Conservation (phyloP, 345 rosid genomes). For the Cardamine chenopodiifolia region DNA sequence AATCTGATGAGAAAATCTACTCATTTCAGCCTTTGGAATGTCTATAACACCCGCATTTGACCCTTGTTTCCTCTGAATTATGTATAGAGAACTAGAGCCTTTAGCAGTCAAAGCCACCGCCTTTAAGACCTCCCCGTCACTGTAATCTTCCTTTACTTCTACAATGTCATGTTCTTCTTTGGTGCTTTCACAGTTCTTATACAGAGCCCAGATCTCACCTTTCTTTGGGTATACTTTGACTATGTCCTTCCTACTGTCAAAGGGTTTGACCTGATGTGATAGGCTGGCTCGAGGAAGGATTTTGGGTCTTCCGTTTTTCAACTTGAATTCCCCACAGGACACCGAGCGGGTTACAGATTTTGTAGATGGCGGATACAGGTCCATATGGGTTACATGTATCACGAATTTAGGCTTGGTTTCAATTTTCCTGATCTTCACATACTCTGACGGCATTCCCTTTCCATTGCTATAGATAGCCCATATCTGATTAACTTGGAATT, state of each 20-base stretch:
- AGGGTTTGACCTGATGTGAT: slow-evolving; percentile 51
- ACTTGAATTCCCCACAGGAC: slow-evolving; percentile 56
- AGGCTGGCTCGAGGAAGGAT: slow-evolving; percentile 37
- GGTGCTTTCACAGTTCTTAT: slow-evolving; percentile 45
- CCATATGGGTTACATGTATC: slow-evolving; percentile 45
- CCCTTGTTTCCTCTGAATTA: slow-evolving; percentile 43
- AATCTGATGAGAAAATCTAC: slow-evolving; percentile 62
- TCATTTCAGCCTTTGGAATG: slow-evolving; percentile 44
- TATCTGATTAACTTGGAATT: slow-evolving; percentile 45
- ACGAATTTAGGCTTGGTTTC: slow-evolving; percentile 34
- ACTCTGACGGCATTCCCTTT: slow-evolving; percentile 52
- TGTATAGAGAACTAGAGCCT: slow-evolving; percentile 41
- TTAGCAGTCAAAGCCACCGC: slow-evolving; percentile 42
- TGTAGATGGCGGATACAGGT: slow-evolving; percentile 33
- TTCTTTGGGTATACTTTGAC: slow-evolving; percentile 52
- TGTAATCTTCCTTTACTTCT: slow-evolving; percentile 52
- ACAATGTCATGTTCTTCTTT: slow-evolving; percentile 50
- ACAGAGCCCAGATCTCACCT: slow-evolving; percentile 66
- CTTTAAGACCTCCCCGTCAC: slow-evolving; percentile 31
- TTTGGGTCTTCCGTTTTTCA: slow-evolving; percentile 27
- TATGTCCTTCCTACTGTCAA: neutral
- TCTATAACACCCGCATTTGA: slow-evolving; percentile 30
- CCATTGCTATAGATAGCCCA: slow-evolving; percentile 54
- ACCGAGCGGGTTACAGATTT: slow-evolving; percentile 11
- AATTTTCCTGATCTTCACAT: slow-evolving; percentile 50